Base-by-base conservation (phyloP, 2,329 filamentous ascomycete genomes). In the Taxawa tesnikishii region DNA sequence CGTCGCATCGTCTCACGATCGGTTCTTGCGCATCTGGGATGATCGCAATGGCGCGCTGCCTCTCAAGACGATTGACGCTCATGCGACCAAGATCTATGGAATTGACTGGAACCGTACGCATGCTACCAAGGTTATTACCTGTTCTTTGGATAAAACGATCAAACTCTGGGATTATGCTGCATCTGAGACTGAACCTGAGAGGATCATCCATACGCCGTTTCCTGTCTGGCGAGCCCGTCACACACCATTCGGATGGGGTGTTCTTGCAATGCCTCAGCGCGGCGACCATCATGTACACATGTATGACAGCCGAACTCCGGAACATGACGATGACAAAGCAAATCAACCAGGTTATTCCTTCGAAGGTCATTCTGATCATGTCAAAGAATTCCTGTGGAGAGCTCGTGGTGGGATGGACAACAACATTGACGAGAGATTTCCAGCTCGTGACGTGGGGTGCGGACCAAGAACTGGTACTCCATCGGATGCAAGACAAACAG, bases 381-480 rank as follows among this genome's bases (percentile, higher is more conserved):
- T 83, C 17, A 93, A 90, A 49, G 87, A 94, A 46, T 94, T 94
- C 39, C 60, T 94, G 8, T 94, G 87, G 87, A 72, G 87, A 51
- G 73, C 74, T 29, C 74, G 87, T 34, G 87, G 87, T 6, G 46
- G 44, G 23, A 63, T 65, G 13, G 69, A 73, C 11, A 72, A 83
- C 33, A 69, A 71, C n/a, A 58, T 79, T 28, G 87, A 94, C 46
- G 66, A 85, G 88, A 45, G 87, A 94, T 32, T 94, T 94, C 41
- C 87, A 94, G 53, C 66, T 94, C 12, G 83, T 94, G 0, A 87
- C 87, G 0, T 94, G 87, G 87, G 85, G 85, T 15, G 78, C 82
- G 29, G 88, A 94, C 52, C 81, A 80, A 43, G 73, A 85, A 47
- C 63, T 94, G 17, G 77, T 81, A 29, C 65, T 94, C 16, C 82